Evolutionary conservation across 495 filamentous ascomycete genomes (phyloP), one percentile per base, ranked within the genome.

Genomic region (Tuber calosporum): DNA sequence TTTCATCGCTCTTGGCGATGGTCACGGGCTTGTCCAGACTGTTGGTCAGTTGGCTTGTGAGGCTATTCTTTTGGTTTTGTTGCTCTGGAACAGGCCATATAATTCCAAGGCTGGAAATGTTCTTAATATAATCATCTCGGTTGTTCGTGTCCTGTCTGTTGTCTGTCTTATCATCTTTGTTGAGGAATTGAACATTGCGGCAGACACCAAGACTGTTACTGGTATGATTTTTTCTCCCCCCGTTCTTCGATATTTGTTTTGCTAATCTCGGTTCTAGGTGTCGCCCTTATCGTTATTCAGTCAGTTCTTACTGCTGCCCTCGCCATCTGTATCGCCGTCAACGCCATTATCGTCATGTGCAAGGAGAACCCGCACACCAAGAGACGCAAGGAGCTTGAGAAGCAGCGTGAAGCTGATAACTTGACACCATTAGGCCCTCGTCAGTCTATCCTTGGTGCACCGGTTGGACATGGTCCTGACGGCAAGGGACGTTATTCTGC

Each of bases 131-230:
- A 86, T 89, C 78, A 97, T 99, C 79, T 92, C 96, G 81, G 86
- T 93, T 67, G 94, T 97, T n/a, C 89, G 95, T n/a, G 92, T 96
- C 9, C 84, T 97, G 62, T 97, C 94, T 1, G 90, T 96, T 40
- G 87, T 88, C 48, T 97, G 94, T 83, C 93, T 98, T 77, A 82
- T 99, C 78, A 86, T 98, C 40, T 99, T 98, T 79, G 94, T 97
- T 26, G 92, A 97, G 80, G 89, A 97, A 82, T 90, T 99, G 66
- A 92, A 92, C 48, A 89, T 99, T 75, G 86, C 90, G 7, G 91
- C 97, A 79, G 96, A 93, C 15, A 97, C 95, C n/a, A 93, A 98
- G 84, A 98, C 95, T 2, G 87, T 97, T 74, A 92, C 89, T 53
- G 79, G 78, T 80, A 70, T 69, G 77, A 1, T 15, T 26, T 76